Evolutionary conservation across 2,329 filamentous ascomycete species (phyloP).

Genomic region (Geosmithia putterillii): DNA sequence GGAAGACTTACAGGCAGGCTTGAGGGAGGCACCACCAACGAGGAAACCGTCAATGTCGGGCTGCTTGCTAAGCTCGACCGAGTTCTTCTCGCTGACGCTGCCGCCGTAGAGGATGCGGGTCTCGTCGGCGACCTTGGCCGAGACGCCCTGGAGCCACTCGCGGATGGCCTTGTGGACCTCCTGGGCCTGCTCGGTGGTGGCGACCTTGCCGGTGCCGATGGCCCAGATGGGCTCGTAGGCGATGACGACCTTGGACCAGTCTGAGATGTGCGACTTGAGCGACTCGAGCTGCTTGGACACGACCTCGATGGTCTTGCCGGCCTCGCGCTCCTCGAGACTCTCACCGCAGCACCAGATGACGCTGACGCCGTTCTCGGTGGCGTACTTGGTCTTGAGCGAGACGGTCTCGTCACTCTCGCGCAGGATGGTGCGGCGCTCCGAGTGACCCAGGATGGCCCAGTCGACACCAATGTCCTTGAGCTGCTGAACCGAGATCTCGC

Average conservation of each 20-base stretch:
- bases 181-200: slow-evolving; percentile 79
- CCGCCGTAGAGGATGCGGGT: slow-evolving; percentile 95
- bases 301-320: slow-evolving; percentile 71
- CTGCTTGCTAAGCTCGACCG: slow-evolving; percentile 82
- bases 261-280: slow-evolving; percentile 61
- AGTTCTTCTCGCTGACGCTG: slow-evolving; percentile 97
- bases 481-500: slow-evolving; percentile 88
- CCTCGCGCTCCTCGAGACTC: slow-evolving; percentile 85
- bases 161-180: slow-evolving; percentile 90
- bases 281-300: slow-evolving; percentile 78
- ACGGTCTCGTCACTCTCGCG: slow-evolving; percentile 78
- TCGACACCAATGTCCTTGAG: slow-evolving; percentile 78
- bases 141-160: slow-evolving; percentile 70
- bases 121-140: slow-evolving; percentile 64
- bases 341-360: slow-evolving; percentile 98
- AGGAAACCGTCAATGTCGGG: slow-evolving; percentile 96
- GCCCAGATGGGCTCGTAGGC: slow-evolving; percentile 99
- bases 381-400: slow-evolving; percentile 88
- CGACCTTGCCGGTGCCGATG: slow-evolving; percentile 87
- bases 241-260: slow-evolving; percentile 92
- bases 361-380: slow-evolving; percentile 71
- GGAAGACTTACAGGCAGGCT: slow-evolving; percentile 70
- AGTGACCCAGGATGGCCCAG: slow-evolving; percentile 91
- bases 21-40: slow-evolving; percentile 90
- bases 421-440: slow-evolving; percentile 83